These are phyloP conservation scores for Hypomontagnella monticulosa DNA, from an alignment of 495 filamentous ascomycete species.

Conservation along the genomic window DNA sequence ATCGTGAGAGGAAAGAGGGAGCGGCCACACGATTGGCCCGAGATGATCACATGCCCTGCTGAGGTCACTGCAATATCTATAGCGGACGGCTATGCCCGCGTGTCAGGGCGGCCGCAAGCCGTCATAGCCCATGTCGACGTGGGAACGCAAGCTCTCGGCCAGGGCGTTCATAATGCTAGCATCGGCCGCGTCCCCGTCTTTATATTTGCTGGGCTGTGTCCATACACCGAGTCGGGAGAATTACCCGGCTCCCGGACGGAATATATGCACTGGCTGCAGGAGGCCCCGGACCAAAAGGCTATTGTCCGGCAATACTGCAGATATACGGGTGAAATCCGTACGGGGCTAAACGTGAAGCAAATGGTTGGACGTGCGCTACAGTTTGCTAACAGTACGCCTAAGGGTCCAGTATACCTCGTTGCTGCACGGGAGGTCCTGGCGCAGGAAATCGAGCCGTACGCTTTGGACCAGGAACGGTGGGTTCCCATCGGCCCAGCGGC, in stretches of 20 bases:
- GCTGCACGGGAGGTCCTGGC: slow-evolving; percentile 77
- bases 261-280: slow-evolving; percentile 86
- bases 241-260: slow-evolving; percentile 76
- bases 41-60: slow-evolving; percentile 79
- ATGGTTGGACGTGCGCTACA: slow-evolving; percentile 78
- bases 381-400: slow-evolving; percentile 75
- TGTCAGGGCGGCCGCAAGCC: slow-evolving; percentile 76
- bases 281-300: slow-evolving; percentile 80
- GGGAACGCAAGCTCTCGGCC: slow-evolving; percentile 80
- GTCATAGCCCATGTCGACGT: slow-evolving; percentile 86
- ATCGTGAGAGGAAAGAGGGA: slow-evolving; percentile 75
- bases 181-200: slow-evolving; percentile 76
- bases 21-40: slow-evolving; percentile 62
- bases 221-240: slow-evolving; percentile 80
- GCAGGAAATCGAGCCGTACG: slow-evolving; percentile 75
- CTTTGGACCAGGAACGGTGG: slow-evolving; percentile 70
- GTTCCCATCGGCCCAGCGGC: slow-evolving; percentile 69
- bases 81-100: slow-evolving; percentile 80
- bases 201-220: slow-evolving; percentile 79
- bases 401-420: slow-evolving; percentile 75
- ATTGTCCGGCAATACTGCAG: slow-evolving; percentile 81
- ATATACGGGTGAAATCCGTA: slow-evolving; percentile 77
- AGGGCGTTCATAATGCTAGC: slow-evolving; percentile 83
- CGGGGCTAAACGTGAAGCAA: slow-evolving; percentile 81
- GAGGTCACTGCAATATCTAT: slow-evolving; percentile 75